A percentile compares a stretch with the other conserved stretches of the same genome.
Evolutionary conservation across 2,329 filamentous ascomycete genomes (phyloP).

Genomic region (Cladophialophora exuberans): DNA sequence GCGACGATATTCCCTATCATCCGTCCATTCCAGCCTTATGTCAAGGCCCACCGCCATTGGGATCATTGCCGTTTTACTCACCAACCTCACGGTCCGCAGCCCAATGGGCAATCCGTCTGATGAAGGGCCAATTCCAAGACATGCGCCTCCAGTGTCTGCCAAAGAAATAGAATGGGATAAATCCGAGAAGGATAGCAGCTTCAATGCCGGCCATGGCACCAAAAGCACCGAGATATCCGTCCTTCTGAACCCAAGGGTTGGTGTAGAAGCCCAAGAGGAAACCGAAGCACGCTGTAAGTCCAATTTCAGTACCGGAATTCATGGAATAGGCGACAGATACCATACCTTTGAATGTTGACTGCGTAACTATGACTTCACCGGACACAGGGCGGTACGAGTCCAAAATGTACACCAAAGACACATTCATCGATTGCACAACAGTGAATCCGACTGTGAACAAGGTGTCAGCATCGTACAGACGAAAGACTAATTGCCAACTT

Average conservation of each 20-base stretch:
- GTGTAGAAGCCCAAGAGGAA: conserved; percentile 13
- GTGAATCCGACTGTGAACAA: conserved; percentile 6
- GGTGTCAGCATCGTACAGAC: not conserved
- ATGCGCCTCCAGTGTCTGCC: not conserved
- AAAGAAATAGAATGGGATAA: not conserved
- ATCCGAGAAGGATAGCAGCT: not conserved
- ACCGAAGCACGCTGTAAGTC: conserved; percentile 1
- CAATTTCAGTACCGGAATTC: not conserved
- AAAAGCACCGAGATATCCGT: conserved; percentile 10
- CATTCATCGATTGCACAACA: conserved; percentile 6
- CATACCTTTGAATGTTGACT: conserved; percentile 12
- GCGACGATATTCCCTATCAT: no score
- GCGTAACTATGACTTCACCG: conserved; percentile 8
- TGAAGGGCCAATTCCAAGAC: conserved; percentile 9
- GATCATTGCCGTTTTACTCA: conserved; percentile 3
- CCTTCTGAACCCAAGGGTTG: conserved; percentile 7
- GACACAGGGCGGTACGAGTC: conserved; percentile 11
- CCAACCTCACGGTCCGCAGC: conserved; percentile 1
- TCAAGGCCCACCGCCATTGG: not conserved
- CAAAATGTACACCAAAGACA: conserved; percentile 8
- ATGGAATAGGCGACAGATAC: no score
- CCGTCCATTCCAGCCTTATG: not conserved
- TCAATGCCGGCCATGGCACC: conserved; percentile 3
- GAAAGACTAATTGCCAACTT: not conserved
- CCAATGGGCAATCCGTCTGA: conserved; percentile 9